A percentile compares a stretch with the other conserved stretches of the same genome.
Conservation (phyloP, 306 rosid genomes). For the Potentilla sterilis region DNA sequence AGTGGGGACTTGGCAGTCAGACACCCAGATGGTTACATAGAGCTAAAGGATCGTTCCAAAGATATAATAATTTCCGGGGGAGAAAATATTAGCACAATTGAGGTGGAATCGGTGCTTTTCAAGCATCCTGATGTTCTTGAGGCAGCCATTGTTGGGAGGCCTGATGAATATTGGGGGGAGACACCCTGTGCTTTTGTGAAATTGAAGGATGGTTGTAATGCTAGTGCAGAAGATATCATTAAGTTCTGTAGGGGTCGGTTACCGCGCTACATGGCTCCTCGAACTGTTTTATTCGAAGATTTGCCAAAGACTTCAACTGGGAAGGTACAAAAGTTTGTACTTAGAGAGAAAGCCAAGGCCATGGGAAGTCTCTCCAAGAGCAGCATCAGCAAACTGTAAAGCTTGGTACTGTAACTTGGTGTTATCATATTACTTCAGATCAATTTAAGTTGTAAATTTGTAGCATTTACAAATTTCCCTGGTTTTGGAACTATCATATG, state of each 20-base stretch:
- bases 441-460: neutral
- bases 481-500: neutral
- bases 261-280: constrained; percentile 82
- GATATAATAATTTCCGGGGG: constrained; percentile 91
- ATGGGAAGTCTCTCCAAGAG: constrained; percentile 67
- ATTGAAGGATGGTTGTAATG: constrained; percentile 55
- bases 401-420: neutral
- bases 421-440: neutral
- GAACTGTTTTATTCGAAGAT: constrained; percentile 60
- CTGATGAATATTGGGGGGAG: constrained; percentile 89
- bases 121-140: constrained; percentile 72
- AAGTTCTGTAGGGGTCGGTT: constrained; percentile 49
- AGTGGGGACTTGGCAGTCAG: constrained; percentile 85
- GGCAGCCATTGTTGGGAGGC: constrained; percentile 78
- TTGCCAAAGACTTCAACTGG: constrained; percentile 90
- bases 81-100: constrained; percentile 86
- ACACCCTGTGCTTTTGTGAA: constrained; percentile 87
- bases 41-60: constrained; percentile 76
- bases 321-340: constrained; percentile 64
- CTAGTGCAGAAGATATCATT: constrained; percentile 54
- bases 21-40: constrained; percentile 76
- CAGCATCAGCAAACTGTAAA: constrained; percentile 48
- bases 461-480: neutral
- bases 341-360: constrained; percentile 63
- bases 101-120: constrained; percentile 69